Percentiles rank a stretch among this genome's conserved stretches.
Evolutionary conservation across 179 eudicot genomes (phyloP).

Genomic region (Pouteria campechiana): DNA sequence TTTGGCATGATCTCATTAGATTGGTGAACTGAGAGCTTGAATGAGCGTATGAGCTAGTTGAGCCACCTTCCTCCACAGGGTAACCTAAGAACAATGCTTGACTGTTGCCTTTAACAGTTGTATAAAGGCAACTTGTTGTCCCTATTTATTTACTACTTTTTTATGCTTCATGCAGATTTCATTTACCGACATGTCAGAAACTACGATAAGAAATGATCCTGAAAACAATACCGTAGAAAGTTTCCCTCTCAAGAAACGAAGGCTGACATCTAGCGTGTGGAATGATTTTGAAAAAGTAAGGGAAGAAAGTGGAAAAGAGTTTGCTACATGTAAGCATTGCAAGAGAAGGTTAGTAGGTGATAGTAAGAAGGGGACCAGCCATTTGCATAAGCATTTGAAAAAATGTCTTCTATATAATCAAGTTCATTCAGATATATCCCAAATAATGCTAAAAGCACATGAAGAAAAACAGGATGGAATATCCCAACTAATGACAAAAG

Average conservation of each 20-base stretch:
- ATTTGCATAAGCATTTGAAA: constrained; percentile 87
- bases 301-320: constrained; percentile 69
- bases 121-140: too few species aligned
- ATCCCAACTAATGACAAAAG: constrained; percentile 31
- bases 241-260: constrained; percentile 74
- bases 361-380: constrained; percentile 95
- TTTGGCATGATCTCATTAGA: too few species aligned
- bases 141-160: too few species aligned
- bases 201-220: too few species aligned
- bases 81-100: too few species aligned
- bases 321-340: constrained; percentile 89
- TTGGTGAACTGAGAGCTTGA: too few species aligned
- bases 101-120: too few species aligned
- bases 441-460: constrained; percentile 61
- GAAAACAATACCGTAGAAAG: too few species aligned
- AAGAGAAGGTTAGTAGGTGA: constrained; percentile 89
- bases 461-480: constrained; percentile 78
- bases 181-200: too few species aligned
- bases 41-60: too few species aligned
- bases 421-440: constrained; percentile 81
- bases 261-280: constrained; percentile 93
- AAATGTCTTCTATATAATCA: constrained; percentile 88
- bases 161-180: too few species aligned
- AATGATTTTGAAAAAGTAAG: constrained; percentile 91
- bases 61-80: too few species aligned